phyloP scores from a whole-genome alignment of 1,284 basidiomycete genomes.

The Taiwanofungus camphoratus region DNA sequence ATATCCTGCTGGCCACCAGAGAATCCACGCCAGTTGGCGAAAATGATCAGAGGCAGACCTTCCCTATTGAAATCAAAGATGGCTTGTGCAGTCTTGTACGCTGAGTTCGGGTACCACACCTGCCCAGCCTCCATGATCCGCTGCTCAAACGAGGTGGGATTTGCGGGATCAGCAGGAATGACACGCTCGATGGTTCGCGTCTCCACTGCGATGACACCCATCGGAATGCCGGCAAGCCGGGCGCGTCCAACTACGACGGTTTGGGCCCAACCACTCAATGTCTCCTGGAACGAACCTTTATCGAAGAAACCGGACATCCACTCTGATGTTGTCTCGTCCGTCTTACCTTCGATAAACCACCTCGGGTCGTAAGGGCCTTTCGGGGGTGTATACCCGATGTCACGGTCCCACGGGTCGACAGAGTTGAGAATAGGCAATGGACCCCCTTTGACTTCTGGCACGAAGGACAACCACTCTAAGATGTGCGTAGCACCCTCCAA shows the following conservation, averaged over 20 bases:
- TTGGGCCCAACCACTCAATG: constrained; percentile 94
- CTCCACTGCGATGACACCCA: constrained; percentile 97
- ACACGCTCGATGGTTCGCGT: constrained; percentile 97
- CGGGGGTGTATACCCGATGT: constrained; percentile 86
- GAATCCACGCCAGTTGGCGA: constrained; percentile 99
- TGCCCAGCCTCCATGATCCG: constrained; percentile 99
- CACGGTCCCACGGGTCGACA: constrained; percentile 87
- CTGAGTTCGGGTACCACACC: constrained; percentile 99
- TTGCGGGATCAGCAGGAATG: constrained; percentile 98
- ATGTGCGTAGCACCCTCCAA: constrained; percentile 92
- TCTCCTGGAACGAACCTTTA: constrained; percentile 94
- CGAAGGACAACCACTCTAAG: constrained; percentile 92
- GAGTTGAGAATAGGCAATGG: constrained; percentile 72
- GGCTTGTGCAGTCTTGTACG: constrained; percentile 99
- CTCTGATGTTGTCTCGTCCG: constrained; percentile 72
- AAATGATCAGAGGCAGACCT: constrained; percentile 94
- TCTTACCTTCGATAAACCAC: constrained; percentile 95
- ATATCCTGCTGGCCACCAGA: constrained; percentile 99
- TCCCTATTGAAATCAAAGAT: constrained; percentile 99
- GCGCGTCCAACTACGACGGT: constrained; percentile 97
- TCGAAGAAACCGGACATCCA: constrained; percentile 95
- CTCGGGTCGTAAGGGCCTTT: constrained; percentile 96
- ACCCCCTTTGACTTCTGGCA: constrained; percentile 78
- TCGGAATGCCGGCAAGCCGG: constrained; percentile 94
- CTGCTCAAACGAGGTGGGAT: constrained; percentile 95